Evolutionary conservation across 2,329 filamentous ascomycete species (phyloP).

Genomic region (Pseudogymnoascus sp.): DNA sequence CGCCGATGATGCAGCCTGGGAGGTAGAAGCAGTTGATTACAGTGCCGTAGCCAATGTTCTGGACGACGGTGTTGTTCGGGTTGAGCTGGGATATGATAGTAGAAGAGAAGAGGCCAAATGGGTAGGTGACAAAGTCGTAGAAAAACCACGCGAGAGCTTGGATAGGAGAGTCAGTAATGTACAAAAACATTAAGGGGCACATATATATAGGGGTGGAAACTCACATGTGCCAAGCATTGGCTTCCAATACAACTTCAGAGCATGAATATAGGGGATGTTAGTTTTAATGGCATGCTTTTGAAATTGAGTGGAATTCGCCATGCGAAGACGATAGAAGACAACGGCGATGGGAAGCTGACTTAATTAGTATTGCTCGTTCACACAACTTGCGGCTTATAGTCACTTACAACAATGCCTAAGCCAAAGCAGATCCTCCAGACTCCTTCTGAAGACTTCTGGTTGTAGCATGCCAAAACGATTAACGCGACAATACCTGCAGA

Average conservation of each 20-base stretch:
- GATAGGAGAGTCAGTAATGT: neutral
- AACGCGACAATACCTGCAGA: no score
- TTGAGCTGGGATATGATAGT: conserved; percentile 41
- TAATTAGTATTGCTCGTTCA: conserved; percentile 17
- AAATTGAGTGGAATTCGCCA: conserved; percentile 42
- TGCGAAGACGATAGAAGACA: conserved; percentile 45
- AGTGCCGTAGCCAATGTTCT: conserved; percentile 39
- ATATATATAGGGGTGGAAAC: conserved; percentile 24
- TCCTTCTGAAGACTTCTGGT: no score
- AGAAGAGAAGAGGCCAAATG: conserved; percentile 46
- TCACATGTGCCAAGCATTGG: conserved; percentile 40
- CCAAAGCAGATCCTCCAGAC: no score
- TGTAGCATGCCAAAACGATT: no score
- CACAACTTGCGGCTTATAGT: conserved; percentile 4
- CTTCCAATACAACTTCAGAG: conserved; percentile 30
- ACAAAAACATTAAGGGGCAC: conserved; percentile 31
- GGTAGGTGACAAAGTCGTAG: conserved; percentile 47
- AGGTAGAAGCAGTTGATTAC: conserved; percentile 45
- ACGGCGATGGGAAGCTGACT: conserved; percentile 38
- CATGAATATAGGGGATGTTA: conserved; percentile 38
- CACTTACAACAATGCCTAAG: no score
- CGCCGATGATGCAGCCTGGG: conserved; percentile 41
- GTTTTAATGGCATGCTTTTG: conserved; percentile 39
- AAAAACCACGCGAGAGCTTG: conserved; percentile 43
- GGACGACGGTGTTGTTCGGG: conserved; percentile 32